phyloP scores from a whole-genome alignment of 805 yeast genomes.

The Yarrowia hollandica region DNA sequence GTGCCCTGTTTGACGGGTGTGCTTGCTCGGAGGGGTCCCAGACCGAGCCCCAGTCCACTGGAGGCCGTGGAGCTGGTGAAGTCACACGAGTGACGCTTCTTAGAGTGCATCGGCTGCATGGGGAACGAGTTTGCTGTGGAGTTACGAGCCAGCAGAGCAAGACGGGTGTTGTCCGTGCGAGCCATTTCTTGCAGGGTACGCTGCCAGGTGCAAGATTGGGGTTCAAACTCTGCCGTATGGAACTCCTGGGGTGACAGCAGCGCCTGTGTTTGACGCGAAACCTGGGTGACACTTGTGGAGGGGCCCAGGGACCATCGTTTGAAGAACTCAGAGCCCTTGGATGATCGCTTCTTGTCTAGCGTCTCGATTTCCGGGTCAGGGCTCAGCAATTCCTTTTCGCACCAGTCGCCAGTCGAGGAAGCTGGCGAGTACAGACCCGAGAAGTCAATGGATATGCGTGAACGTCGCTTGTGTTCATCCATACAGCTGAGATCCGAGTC shows the following conservation, averaged over 20 bases:
- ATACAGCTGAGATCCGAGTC: slow-evolving; percentile 23
- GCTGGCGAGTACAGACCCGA: slow-evolving; percentile 28
- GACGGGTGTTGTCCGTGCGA: slow-evolving; percentile 23
- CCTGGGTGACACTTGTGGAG: slow-evolving; percentile 13
- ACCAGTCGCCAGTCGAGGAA: slow-evolving; percentile 21
- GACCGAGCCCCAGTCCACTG: slow-evolving; percentile 3
- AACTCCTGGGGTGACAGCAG: slow-evolving; percentile 21
- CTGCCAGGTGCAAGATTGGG: slow-evolving; percentile 21
- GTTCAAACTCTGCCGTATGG: background rate
- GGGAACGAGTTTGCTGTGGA: slow-evolving; percentile 6
- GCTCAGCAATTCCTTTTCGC: slow-evolving; percentile 16
- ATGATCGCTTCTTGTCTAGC: slow-evolving; percentile 13
- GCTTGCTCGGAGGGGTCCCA: background rate
- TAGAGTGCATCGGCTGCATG: slow-evolving; percentile 10
- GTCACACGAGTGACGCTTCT: slow-evolving; percentile 14
- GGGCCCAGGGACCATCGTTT: slow-evolving; percentile 22
- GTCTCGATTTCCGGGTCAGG: slow-evolving; percentile 23
- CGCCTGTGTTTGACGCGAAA: slow-evolving; percentile 19
- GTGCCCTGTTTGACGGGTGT: background rate
- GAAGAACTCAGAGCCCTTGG: slow-evolving; percentile 18
- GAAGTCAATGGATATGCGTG: slow-evolving; percentile 25
- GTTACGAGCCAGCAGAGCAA: slow-evolving; percentile 11
- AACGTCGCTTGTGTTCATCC: slow-evolving; percentile 21
- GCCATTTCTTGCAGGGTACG: slow-evolving; percentile 28
- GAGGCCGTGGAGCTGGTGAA: background rate